Base-by-base conservation (phyloP, 805 yeast species). In the Candida ipomoeae region DNA sequence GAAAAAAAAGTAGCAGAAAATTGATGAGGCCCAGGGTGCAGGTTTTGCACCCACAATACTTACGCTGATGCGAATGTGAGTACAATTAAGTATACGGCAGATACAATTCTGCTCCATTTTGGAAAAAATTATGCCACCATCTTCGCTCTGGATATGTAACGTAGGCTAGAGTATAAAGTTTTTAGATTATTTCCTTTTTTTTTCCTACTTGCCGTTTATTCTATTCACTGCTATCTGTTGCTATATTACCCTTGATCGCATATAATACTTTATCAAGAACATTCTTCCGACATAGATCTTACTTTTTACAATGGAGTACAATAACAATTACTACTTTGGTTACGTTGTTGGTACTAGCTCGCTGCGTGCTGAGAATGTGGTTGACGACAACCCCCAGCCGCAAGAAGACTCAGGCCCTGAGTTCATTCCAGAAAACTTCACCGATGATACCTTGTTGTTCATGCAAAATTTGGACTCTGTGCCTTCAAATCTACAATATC, bases 1-100 rank as follows among this genome's bases (percentile, higher is more conserved):
- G 48, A 44, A 51, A 53, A 52, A 51, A 51, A 51, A 50, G 51
- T 48, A 39, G 56, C 53, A 48, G 56, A 50, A 51, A 54, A 53
- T 21, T 50, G 58, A 54, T 57, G 55, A 49, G 56, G 17, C 41
- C 20, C 20, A 44, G 11, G 40, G 47, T 57, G 61, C 61, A 57
- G 58, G 61, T 49, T 53, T 55, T 57, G 61, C 61, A 57, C 55
- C 59, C 57, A 51, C 36, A 31, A 42, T 32, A 42, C 2, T 32
- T 42, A 42, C 45, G 45, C 37, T 26, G 23, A n/a, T 42, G 45
- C 45, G 45, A 33, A n/a, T 42, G 38, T 17, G 45, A 26, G 31
- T 29, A 42, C 45, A 33, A 32, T 42, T 42, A 20, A n/a, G 45
- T 32, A 29, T 17, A 42, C 33, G 45, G 38, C 45, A 42, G n/a